Percentiles rank a stretch among this genome's conserved stretches.
phyloP scores from a whole-genome alignment of 2,329 filamentous ascomycete genomes.

The Anisogramma anomala region DNA sequence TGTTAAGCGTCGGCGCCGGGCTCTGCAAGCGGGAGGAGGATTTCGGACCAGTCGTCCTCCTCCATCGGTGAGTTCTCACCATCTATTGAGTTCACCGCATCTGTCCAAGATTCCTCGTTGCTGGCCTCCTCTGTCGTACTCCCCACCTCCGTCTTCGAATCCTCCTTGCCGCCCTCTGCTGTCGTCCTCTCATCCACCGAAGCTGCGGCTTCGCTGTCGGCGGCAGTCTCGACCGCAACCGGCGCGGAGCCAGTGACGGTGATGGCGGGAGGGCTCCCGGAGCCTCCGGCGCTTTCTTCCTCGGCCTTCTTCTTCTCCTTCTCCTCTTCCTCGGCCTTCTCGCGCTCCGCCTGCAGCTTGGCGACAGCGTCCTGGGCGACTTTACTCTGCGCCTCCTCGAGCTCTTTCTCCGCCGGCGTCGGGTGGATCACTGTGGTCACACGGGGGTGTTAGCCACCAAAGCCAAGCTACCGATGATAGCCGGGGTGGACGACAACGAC shows the following conservation, averaged over 20 bases:
- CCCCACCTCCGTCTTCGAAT: too few species aligned
- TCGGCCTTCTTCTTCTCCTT: conserved; percentile 8
- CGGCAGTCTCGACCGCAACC: background rate
- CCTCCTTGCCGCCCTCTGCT: background rate
- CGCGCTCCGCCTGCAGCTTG: conserved; percentile 6
- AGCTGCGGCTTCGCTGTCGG: background rate
- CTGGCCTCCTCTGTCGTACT: too few species aligned
- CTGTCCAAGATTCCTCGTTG: too few species aligned
- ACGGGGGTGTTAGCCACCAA: conserved; percentile 1
- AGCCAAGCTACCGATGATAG: too few species aligned
- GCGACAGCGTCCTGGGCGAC: background rate
- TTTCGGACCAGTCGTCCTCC: too few species aligned
- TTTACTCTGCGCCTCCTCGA: conserved; percentile 6
- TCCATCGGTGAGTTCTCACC: too few species aligned
- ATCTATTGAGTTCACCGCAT: too few species aligned
- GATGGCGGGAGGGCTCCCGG: background rate
- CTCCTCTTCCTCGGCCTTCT: conserved; percentile 3
- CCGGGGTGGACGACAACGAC: too few species aligned
- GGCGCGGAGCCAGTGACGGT: background rate
- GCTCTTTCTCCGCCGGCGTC: conserved; percentile 1
- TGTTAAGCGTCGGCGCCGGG: too few species aligned
- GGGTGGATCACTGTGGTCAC: conserved; percentile 8
- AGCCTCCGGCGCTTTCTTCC: background rate
- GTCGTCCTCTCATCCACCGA: background rate
- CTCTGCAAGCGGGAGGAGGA: too few species aligned